phyloP scores from a whole-genome alignment of 2,329 filamentous ascomycete species.

The Graphilbum ipis-grandicollis region DNA sequence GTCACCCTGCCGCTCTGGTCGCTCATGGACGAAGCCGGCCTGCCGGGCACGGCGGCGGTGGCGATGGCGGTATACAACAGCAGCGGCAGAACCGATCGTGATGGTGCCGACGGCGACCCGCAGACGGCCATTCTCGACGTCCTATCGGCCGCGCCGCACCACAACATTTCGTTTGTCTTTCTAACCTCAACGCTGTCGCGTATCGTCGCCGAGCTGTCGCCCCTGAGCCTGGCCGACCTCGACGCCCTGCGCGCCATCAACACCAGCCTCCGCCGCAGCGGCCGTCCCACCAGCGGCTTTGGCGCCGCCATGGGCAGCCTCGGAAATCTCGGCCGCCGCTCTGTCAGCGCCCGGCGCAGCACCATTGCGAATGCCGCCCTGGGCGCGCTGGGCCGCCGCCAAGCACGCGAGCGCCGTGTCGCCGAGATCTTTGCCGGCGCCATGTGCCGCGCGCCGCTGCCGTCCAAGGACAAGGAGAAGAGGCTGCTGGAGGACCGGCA shows the following conservation, averaged over 20 bases:
- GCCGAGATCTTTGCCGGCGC: conserved; percentile 47
- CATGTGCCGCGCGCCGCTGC: conserved; percentile 34
- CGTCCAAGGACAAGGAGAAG: conserved; percentile 32
- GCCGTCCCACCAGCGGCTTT: background rate
- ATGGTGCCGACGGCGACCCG: conserved; percentile 21
- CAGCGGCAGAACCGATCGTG: too few species aligned
- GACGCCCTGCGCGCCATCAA: conserved; percentile 14
- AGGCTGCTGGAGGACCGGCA: conserved; percentile 45
- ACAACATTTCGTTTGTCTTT: conserved; percentile 83
- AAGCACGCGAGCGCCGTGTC: conserved; percentile 41
- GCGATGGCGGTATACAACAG: too few species aligned
- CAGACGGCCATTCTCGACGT: conserved; percentile 50
- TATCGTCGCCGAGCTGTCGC: conserved; percentile 30
- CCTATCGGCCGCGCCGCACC: conserved; percentile 51
- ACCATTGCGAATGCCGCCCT: conserved; percentile 3
- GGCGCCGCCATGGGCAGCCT: conserved; percentile 7
- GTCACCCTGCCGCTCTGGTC: conserved; percentile 55
- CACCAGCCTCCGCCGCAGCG: background rate
- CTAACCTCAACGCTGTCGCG: conserved; percentile 57
- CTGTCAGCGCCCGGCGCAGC: conserved; percentile 20
- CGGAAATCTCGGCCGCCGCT: conserved; percentile 16
- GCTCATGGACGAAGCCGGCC: conserved; percentile 38
- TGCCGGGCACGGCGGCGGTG: too few species aligned
- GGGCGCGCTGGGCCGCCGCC: conserved; percentile 31
- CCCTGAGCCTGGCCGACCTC: conserved; percentile 19